phyloP scores from a whole-genome alignment of 2,329 filamentous ascomycete species.

The Pseudogymnoascus verrucosus region DNA sequence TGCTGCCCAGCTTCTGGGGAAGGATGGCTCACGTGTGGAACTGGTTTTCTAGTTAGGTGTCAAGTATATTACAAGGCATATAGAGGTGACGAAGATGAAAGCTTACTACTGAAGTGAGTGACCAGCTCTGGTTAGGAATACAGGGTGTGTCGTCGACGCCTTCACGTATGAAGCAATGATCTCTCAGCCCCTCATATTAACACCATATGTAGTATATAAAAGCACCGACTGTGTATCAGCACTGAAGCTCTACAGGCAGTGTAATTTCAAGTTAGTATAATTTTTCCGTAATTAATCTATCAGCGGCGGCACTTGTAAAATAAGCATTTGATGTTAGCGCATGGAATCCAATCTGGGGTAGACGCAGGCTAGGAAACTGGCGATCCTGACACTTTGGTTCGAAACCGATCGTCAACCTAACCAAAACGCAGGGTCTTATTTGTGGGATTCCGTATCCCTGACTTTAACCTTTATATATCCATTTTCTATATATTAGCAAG shows the following conservation, averaged over 20 bases:
- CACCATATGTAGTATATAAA: neutral
- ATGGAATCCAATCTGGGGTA: neutral
- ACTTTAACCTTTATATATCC: neutral
- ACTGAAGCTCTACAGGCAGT: neutral
- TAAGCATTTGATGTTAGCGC: neutral
- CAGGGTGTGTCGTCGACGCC: neutral
- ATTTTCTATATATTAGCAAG: neutral
- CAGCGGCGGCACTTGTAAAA: conserved; percentile 2
- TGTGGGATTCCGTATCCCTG: conserved; percentile 4
- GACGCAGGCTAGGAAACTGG: neutral
- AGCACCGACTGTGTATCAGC: neutral
- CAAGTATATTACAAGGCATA: conserved; percentile 1
- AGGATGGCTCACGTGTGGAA: neutral
- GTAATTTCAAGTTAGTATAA: neutral
- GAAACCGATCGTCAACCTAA: neutral
- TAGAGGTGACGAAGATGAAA: neutral
- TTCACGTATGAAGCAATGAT: neutral
- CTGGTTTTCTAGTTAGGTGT: conserved; percentile 3
- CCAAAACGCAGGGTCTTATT: conserved; percentile 1
- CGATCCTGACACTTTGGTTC: neutral
- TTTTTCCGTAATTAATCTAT: conserved; percentile 7
- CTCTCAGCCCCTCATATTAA: neutral
- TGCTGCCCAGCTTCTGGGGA: neutral
- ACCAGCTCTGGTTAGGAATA: neutral
- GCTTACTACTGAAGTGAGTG: neutral